These are phyloP conservation scores for Kwoniella botswanensis DNA, from an alignment of 768 basidiomycete genomes.

Conservation along the genomic window DNA sequence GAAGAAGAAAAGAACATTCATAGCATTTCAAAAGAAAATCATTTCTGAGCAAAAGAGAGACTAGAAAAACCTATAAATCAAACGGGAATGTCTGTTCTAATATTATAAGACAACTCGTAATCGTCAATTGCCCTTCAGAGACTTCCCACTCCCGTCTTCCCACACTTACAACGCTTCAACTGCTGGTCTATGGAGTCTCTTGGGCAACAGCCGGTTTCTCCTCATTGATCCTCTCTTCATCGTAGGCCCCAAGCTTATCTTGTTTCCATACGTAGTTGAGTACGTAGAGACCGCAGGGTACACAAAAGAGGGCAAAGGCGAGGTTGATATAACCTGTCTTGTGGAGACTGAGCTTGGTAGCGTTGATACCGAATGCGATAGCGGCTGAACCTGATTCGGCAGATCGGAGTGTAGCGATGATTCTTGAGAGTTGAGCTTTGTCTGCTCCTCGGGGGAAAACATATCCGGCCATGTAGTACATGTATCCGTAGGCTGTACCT, in stretches of 20 bases:
- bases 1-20: background rate
- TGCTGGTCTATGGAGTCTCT: conserved; percentile 2
- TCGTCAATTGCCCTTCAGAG: background rate
- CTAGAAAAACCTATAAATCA: background rate
- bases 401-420: conserved; percentile 28
- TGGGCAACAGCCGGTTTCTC: conserved; percentile 6
- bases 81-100: background rate
- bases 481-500: conserved; percentile 21
- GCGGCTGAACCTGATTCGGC: conserved; percentile 28
- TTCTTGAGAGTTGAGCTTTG: conserved; percentile 16
- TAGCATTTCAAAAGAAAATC: background rate
- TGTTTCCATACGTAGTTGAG: conserved; percentile 22
- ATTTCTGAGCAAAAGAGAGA: background rate
- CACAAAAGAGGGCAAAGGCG: conserved; percentile 17
- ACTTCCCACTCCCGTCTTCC: background rate
- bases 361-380: conserved; percentile 29
- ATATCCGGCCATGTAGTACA: conserved; percentile 20
- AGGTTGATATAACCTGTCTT: conserved; percentile 26
- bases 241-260: conserved; percentile 24
- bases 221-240: conserved; percentile 12
- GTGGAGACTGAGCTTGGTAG: conserved; percentile 17
- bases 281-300: conserved; percentile 25
- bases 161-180: background rate
- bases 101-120: background rate
- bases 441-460: conserved; percentile 18